phyloP scores from a whole-genome alignment of 23 red algal species.

The Gracilariopsis chorda region DNA sequence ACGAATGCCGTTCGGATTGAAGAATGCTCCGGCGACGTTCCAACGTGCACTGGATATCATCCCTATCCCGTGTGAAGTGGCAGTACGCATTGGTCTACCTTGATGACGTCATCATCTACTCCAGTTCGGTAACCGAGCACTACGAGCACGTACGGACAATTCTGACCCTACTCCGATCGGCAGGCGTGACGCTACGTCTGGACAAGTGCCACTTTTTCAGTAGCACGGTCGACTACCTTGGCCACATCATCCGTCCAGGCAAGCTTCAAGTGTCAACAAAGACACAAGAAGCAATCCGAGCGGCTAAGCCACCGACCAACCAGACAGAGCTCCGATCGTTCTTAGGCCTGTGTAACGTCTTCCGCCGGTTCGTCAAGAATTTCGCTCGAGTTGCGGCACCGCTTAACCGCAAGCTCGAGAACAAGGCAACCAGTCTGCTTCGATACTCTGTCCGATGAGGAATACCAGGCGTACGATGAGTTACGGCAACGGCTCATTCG shows the following conservation, averaged over 20 bases:
- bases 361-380: slow-evolving; percentile 1
- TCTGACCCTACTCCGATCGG: neutral
- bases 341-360: neutral
- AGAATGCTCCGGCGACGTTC: neutral
- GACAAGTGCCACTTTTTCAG: slow-evolving; percentile 7
- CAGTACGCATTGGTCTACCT: neutral
- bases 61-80: slow-evolving; percentile 18
- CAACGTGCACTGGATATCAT: slow-evolving; percentile 42
- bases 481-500: neutral
- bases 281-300: neutral
- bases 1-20: neutral
- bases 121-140: neutral
- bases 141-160: neutral
- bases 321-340: neutral
- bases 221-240: neutral
- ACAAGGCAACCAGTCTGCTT: neutral
- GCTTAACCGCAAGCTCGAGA: neutral
- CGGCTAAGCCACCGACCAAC: neutral
- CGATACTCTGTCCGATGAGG: neutral
- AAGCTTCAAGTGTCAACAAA: neutral
- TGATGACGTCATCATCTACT: slow-evolving; percentile 12
- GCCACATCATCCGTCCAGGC: neutral
- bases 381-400: slow-evolving; percentile 4
- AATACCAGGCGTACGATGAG: slow-evolving; percentile 11
- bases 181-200: neutral